Conservation (phyloP, 768 basidiomycete genomes). For the Calocybe gangraenosa region DNA sequence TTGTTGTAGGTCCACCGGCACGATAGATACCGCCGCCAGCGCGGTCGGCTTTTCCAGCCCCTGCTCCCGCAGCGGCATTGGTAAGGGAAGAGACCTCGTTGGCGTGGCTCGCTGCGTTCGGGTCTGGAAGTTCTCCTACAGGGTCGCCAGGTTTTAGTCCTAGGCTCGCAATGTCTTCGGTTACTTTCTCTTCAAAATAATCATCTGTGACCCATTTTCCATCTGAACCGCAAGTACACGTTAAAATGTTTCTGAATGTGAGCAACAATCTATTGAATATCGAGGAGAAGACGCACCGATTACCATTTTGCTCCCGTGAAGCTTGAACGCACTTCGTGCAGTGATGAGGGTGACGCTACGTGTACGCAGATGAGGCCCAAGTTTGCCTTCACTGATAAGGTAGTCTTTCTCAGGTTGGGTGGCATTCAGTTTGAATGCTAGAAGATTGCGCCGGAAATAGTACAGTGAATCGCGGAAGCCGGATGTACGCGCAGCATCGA, state of each 20-base stretch:
- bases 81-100: constrained; percentile 37
- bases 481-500: constrained; percentile 93
- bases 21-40: constrained; percentile 71
- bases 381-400: constrained; percentile 83
- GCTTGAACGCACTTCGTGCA: constrained; percentile 88
- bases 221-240: constrained; percentile 53
- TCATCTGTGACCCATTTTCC: constrained; percentile 93
- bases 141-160: constrained; percentile 80
- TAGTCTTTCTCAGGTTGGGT: constrained; percentile 89
- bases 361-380: constrained; percentile 84
- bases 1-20: constrained; percentile 88
- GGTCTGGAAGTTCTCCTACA: constrained; percentile 80
- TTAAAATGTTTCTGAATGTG: neutral
- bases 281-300: constrained; percentile 48
- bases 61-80: constrained; percentile 29
- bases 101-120: constrained; percentile 51
- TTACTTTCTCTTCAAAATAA: constrained; percentile 87
- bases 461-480: constrained; percentile 98
- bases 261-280: neutral
- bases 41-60: constrained; percentile 37
- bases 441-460: constrained; percentile 89
- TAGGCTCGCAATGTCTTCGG: constrained; percentile 71
- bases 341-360: constrained; percentile 93
- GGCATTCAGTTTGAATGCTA: constrained; percentile 88
- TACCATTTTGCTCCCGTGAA: constrained; percentile 90